Evolutionary conservation across 2,329 filamentous ascomycete species (phyloP).

Genomic region (Penicillium sumatraense): DNA sequence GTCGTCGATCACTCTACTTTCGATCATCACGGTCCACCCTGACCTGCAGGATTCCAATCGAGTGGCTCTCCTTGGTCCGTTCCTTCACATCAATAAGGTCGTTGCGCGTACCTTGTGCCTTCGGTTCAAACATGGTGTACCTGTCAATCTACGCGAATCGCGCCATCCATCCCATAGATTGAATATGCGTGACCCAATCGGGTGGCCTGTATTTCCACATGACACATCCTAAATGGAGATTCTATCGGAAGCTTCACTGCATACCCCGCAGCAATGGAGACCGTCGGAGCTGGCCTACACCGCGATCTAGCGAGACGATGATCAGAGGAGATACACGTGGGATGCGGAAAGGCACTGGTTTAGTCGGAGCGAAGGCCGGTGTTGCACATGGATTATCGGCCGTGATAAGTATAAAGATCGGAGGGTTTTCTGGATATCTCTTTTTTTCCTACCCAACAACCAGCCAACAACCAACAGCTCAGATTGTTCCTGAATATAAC

Average conservation of each 20-base stretch:
- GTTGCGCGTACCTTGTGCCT: not conserved
- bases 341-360: not conserved
- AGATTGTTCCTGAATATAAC: not conserved
- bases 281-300: not conserved
- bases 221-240: conserved; percentile 1
- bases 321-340: conserved; percentile 12
- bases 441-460: no score
- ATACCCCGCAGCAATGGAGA: conserved; percentile 11
- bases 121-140: not conserved
- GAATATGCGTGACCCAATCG: conserved; percentile 15
- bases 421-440: not conserved
- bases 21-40: not conserved
- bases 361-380: conserved; percentile 8
- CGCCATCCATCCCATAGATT: not conserved
- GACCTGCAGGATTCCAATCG: not conserved
- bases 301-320: conserved; percentile 4
- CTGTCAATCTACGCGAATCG: conserved; percentile 7
- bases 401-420: not conserved
- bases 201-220: conserved; percentile 1
- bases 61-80: conserved; percentile 1
- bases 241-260: not conserved
- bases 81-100: not conserved
- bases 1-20: conserved; percentile 1
- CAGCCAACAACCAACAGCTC: not conserved
- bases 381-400: not conserved